phyloP scores from a whole-genome alignment of 139 green algal genomes.

The Coccomyxa sp. region DNA sequence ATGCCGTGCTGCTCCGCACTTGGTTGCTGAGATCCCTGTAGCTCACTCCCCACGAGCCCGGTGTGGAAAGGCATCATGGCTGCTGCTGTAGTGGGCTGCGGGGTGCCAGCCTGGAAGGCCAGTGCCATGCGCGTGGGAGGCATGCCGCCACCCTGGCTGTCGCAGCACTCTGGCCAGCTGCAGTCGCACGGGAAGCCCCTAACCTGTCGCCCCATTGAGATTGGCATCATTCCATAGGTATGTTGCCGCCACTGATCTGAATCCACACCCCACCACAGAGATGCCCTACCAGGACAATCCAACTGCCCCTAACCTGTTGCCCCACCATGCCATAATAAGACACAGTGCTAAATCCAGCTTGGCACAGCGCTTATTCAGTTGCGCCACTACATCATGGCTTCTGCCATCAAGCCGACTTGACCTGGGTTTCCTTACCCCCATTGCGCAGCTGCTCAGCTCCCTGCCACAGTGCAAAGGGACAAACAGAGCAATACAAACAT shows the following conservation, averaged over 20 bases:
- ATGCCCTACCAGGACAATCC: not conserved
- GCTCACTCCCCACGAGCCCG: no score
- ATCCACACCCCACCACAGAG: not conserved
- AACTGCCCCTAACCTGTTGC: slow-evolving; percentile 39
- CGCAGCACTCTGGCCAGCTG: slow-evolving; percentile 75
- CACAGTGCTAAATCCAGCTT: no score
- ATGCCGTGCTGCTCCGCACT: not conserved
- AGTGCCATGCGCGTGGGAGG: slow-evolving; percentile 60
- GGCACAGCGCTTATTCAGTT: no score
- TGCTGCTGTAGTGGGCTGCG: no score
- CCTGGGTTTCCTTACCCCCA: no score
- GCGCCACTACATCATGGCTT: no score
- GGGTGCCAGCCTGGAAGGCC: not conserved
- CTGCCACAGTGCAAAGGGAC: not conserved
- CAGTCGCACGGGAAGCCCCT: slow-evolving; percentile 72
- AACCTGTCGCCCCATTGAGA: slow-evolving; percentile 28
- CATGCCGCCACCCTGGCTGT: slow-evolving; percentile 72
- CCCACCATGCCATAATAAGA: no score
- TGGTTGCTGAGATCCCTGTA: no score
- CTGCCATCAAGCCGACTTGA: no score
- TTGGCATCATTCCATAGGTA: not conserved
- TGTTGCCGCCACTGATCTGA: not conserved
- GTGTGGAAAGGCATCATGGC: no score
- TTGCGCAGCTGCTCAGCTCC: not conserved
- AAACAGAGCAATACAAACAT: not conserved